phyloP scores from a whole-genome alignment of 108 stramenopile genomes.

The Thalassiosira profunda region DNA sequence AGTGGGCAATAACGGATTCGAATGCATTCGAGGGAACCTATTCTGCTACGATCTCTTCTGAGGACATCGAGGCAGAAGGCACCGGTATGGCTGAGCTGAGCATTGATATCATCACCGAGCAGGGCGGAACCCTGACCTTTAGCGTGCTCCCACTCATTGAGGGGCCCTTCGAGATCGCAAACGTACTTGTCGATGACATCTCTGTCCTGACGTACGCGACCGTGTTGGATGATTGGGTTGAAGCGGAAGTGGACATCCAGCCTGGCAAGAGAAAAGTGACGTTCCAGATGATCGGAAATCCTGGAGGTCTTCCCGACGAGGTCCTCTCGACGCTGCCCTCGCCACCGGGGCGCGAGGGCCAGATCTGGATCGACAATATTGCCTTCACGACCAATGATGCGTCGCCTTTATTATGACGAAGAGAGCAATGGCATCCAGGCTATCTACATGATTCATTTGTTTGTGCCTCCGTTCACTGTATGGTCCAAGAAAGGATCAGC shows the following conservation, averaged over 20 bases:
- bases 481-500: neutral
- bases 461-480: neutral
- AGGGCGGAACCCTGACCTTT: constrained; percentile 29
- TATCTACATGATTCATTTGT: constrained; percentile 2
- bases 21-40: constrained; percentile 20
- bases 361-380: constrained; percentile 43
- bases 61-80: constrained; percentile 15
- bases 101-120: constrained; percentile 49
- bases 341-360: constrained; percentile 10
- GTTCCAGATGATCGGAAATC: constrained; percentile 38
- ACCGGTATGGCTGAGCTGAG: constrained; percentile 33
- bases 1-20: constrained; percentile 39
- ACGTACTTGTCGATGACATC: constrained; percentile 28
- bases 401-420: no score
- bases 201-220: constrained; percentile 8
- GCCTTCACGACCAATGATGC: constrained; percentile 24
- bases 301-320: constrained; percentile 28
- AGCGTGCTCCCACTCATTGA: constrained; percentile 23
- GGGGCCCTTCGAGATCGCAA: constrained; percentile 28
- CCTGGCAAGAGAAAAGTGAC: constrained; percentile 46
- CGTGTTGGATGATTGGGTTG: constrained; percentile 21
- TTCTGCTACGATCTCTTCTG: constrained; percentile 29
- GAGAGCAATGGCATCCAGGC: no score
- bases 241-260: constrained; percentile 26
- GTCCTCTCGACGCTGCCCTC: constrained; percentile 19